Percentiles rank a stretch among this genome's conserved stretches.
These are phyloP conservation scores for Cercospora sesami DNA, from an alignment of 2,329 filamentous ascomycete species.

Conservation along the genomic window DNA sequence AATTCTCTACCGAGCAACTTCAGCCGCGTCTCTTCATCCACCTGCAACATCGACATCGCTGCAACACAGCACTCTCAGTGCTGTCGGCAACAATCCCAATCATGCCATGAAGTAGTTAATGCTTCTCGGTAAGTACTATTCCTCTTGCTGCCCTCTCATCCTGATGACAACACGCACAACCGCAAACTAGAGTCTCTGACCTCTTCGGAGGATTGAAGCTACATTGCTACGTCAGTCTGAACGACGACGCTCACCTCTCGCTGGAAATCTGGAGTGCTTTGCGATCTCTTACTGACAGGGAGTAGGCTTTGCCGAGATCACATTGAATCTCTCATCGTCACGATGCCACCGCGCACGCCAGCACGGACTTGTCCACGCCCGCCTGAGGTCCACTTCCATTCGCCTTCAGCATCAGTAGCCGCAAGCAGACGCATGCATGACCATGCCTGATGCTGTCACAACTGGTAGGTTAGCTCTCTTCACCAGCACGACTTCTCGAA, in stretches of 20 bases:
- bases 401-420: neutral
- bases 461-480: neutral
- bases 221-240: conserved; percentile 36
- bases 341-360: neutral
- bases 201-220: conserved; percentile 32
- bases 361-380: neutral
- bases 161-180: conserved; percentile 32
- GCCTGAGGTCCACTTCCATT: neutral
- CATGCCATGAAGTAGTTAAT: conserved; percentile 1
- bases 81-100: neutral
- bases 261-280: neutral
- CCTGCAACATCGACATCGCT: neutral
- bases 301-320: neutral
- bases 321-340: no score
- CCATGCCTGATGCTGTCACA: neutral
- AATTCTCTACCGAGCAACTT: conserved; percentile 10
- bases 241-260: conserved; percentile 8
- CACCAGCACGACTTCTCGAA: conserved; percentile 10
- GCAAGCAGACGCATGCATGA: neutral
- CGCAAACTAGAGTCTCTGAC: conserved; percentile 36
- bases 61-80: neutral
- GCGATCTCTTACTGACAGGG: neutral
- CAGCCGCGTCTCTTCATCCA: conserved; percentile 2
- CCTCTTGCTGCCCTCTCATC: neutral
- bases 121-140: conserved; percentile 17